phyloP scores from a whole-genome alignment of 2,329 filamentous ascomycete genomes.

The Didymella sp. region DNA sequence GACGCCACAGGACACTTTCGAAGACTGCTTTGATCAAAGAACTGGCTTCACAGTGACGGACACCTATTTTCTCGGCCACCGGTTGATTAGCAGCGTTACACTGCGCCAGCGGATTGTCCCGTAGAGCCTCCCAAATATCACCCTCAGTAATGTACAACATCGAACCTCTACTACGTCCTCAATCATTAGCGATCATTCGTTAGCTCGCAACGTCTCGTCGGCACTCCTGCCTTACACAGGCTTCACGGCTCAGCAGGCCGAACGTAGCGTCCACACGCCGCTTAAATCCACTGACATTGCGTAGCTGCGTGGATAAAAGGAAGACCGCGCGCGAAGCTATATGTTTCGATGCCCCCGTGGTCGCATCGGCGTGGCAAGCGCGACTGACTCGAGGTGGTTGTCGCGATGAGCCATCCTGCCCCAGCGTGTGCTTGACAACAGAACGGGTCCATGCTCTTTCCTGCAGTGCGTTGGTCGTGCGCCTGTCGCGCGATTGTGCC shows the following conservation, averaged over 20 bases:
- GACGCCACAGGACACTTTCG: neutral
- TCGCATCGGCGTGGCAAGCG: constrained; percentile 4
- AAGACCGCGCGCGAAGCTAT: neutral
- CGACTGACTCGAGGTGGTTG: constrained; percentile 11
- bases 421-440: constrained; percentile 3
- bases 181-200: neutral
- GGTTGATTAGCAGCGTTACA: neutral
- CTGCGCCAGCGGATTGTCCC: constrained; percentile 5
- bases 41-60: neutral
- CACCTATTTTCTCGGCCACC: neutral
- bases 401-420: constrained; percentile 6
- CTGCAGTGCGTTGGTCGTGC: neutral
- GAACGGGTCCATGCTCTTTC: neutral
- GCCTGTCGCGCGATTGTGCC: neutral
- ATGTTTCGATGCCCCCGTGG: neutral
- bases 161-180: neutral
- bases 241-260: neutral
- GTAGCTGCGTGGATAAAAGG: neutral
- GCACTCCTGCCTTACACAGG: neutral
- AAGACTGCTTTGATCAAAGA: neutral
- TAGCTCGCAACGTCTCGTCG: neutral
- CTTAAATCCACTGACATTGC: neutral
- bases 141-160: neutral
- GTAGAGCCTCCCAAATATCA: neutral
- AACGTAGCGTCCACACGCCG: neutral